Conservation (phyloP, 108 stramenopile species). For the Conticribra guillardii region DNA sequence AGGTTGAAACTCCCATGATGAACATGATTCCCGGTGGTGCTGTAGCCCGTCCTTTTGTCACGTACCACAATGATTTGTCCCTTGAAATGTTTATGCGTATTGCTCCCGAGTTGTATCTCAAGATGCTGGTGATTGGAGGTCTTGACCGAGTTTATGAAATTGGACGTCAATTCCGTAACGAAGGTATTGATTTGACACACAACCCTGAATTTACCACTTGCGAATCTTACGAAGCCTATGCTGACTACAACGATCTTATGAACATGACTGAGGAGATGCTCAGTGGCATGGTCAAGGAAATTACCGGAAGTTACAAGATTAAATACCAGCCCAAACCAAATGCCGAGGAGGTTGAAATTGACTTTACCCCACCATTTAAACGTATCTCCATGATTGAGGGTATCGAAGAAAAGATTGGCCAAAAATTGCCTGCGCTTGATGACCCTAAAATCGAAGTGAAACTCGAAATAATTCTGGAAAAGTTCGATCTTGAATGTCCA, state of each 20-base stretch:
- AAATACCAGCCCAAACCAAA: slow-evolving; percentile 95
- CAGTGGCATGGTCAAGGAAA: slow-evolving; percentile 93
- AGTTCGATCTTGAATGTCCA: slow-evolving; percentile 88
- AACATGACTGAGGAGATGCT: slow-evolving; percentile 97
- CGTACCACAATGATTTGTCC: slow-evolving; percentile 97
- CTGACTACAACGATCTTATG: slow-evolving; percentile 99
- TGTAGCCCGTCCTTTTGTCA: slow-evolving; percentile 97
- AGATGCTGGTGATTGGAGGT: slow-evolving; percentile 97
- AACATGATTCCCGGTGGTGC: slow-evolving; percentile 99
- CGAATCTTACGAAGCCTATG: slow-evolving; percentile 99
- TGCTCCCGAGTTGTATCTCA: slow-evolving; percentile 98
- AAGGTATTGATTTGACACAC: slow-evolving; percentile 99
- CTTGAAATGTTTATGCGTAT: slow-evolving; percentile 96
- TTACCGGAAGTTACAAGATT: slow-evolving; percentile 96
- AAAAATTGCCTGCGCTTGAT: slow-evolving; percentile 86
- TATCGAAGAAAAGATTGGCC: slow-evolving; percentile 89
- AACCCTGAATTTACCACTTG: slow-evolving; percentile 99
- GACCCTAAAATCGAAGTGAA: slow-evolving; percentile 85
- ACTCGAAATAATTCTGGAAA: slow-evolving; percentile 71
- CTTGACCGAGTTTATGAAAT: slow-evolving; percentile 99
- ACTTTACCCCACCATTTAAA: slow-evolving; percentile 98
- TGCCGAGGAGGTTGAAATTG: slow-evolving; percentile 88
- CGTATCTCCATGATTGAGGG: slow-evolving; percentile 97
- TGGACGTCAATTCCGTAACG: slow-evolving; percentile 99
- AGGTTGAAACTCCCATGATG: slow-evolving; percentile 99